Evolutionary conservation across 75 land plant species (phyloP), one percentile per base, ranked within the genome.

Genomic region (Pseudotsuga menziesii): DNA sequence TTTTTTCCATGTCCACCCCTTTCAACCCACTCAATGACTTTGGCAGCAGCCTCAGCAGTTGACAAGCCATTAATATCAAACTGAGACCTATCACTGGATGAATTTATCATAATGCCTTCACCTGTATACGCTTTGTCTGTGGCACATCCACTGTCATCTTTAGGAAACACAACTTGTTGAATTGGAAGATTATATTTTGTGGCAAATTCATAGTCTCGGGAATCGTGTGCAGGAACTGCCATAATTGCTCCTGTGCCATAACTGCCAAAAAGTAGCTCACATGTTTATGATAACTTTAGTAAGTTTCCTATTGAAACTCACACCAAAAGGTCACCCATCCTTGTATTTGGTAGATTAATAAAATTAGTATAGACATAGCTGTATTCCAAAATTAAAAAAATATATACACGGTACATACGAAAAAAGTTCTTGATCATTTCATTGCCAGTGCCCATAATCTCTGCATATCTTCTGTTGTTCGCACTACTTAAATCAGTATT

Each of bases 181-280:
- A 95, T 86, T 56, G 92, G 92, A 48, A 93, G 84, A 41, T 77
- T 75, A 80, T 89, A 95, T 77, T 94, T 91, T 58, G 60, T 32
- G 20, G 98, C 94, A 85, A 95, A 95, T 66, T 93, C 98, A 80
- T 88, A 79, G 79, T 95, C 98, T 59, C 98, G 85, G 48, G 89
- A 62, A 72, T 95, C 98, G 85, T 95, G 98, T 52, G 98, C 98
- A 74, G 98, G 92, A 54, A 95, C 98, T 71, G 98, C 96, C 98
- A 95, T 95, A 67, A 95, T 95, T 83, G 98, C 96, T 61, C 98
- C 98, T 52, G 98, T 93, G 52, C 98, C 98, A 87, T 95, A 95
- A 75, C 98, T 95, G 89, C 78, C 69, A 57, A 48, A 39, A 69
- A 41, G 22, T 3, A 44, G 12, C 4, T 69, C 54, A 69, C 23